Base-by-base conservation (phyloP, 1,284 basidiomycete genomes). In the Athelia sp. region DNA sequence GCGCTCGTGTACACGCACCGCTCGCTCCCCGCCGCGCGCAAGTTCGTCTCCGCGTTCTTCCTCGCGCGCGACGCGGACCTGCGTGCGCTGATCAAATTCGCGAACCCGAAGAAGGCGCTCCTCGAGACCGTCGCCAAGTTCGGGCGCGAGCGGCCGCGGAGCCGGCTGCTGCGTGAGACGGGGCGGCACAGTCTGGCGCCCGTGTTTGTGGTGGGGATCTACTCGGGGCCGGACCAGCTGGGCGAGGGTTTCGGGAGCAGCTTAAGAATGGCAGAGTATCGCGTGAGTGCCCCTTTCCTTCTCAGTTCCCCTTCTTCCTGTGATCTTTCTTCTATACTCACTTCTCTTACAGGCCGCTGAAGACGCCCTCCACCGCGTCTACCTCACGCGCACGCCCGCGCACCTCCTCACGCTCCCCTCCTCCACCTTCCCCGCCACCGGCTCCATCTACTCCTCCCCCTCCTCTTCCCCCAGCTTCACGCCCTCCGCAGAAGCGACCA, bases 171-270 rank as follows among this genome's bases (percentile, higher is more conserved):
- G 49, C 93, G 90, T 58, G 96, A 98, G 67, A 93, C 93, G 0
- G 96, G 96, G 62, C 82, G 93, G 44, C 81, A 84, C 55, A 90
- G 90, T 2, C 90, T 91, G 58, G 87, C 90, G 6, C 94, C 96
- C 0, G 79, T 97, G 35, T 99, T 92, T 65, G 90, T 98, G 14
- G 89, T 98, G 10, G 96, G 94, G 19, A 87, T 97, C 45, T 98
- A 83, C 67, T 90, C 90, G n/a, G 88, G 89, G 6, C 81, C 80
- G 18, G 87, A 90, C 55, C 85, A 98, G 70, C 79, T 99, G 2
- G 93, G 96, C 13, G 95, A 99, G 71, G 95, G 94, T 8, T 93
- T 93, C 62, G 97, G 97, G 44, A 90, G 84, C 58, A 93, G 90
- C 15, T 73, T 98, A 51, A 84, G 82, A 63, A 99, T 99, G 96